phyloP scores from a whole-genome alignment of 1,284 basidiomycete genomes.

The Rhodotorula sp. region DNA sequence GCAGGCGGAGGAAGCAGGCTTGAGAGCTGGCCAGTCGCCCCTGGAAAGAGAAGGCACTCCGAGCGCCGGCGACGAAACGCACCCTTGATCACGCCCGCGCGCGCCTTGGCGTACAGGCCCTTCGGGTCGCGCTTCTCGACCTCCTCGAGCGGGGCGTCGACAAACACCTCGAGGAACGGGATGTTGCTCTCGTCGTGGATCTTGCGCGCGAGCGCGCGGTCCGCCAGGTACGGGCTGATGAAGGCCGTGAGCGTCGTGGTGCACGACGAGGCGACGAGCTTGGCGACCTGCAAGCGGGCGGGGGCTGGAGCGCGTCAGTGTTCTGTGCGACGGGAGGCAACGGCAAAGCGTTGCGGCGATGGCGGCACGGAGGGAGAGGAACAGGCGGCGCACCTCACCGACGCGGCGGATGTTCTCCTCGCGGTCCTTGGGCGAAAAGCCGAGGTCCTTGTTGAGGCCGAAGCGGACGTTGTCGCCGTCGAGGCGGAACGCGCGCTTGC shows the following conservation, averaged over 20 bases:
- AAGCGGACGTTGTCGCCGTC: constrained; percentile 98
- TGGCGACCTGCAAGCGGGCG: constrained; percentile 68
- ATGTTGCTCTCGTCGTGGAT: constrained; percentile 72
- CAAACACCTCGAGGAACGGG: constrained; percentile 90
- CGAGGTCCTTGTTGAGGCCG: constrained; percentile 96
- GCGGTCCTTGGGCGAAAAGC: constrained; percentile 91
- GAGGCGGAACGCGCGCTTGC: constrained; percentile 84
- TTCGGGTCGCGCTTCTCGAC: constrained; percentile 95
- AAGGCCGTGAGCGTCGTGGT: constrained; percentile 91
- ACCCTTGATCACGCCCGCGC: constrained; percentile 96
- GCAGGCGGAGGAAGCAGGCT: not conserved
- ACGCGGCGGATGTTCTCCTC: constrained; percentile 98
- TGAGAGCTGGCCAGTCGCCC: not conserved
- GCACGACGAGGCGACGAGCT: constrained; percentile 86
- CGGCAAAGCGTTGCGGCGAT: too few relatives aligned
- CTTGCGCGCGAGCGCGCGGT: constrained; percentile 79
- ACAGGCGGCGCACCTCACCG: constrained; percentile 69
- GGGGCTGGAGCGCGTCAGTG: not conserved
- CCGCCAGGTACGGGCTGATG: constrained; percentile 91
- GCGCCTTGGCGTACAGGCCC: constrained; percentile 95
- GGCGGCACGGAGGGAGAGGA: not conserved
- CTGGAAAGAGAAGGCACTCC: too few relatives aligned
- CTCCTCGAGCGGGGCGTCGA: constrained; percentile 86
- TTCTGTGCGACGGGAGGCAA: not conserved
- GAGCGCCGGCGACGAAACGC: constrained; percentile 36